These are phyloP conservation scores for Phytopythium mirpurense DNA, from an alignment of 352 stramenopile species.

Conservation along the genomic window DNA sequence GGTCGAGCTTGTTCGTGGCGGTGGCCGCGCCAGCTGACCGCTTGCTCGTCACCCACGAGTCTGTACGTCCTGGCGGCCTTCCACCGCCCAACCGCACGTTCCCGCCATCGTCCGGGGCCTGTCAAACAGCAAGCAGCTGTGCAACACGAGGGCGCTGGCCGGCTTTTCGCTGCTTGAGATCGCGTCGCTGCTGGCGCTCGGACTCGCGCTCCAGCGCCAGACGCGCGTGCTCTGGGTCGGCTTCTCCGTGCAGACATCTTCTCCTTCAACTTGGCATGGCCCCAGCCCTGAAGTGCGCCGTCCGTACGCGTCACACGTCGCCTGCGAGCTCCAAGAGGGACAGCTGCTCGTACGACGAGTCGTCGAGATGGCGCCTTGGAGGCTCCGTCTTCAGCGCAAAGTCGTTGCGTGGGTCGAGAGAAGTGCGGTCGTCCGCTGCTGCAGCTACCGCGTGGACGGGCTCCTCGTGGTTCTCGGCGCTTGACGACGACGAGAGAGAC, in stretches of 20 bases:
- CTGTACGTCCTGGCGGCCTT: slow-evolving; percentile 21
- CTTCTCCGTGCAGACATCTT: slow-evolving; percentile 20
- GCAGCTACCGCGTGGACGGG: too few species aligned
- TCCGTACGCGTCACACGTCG: not conserved
- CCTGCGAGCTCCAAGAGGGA: slow-evolving; percentile 53
- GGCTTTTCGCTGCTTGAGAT: slow-evolving; percentile 11
- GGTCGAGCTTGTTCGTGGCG: slow-evolving; percentile 30
- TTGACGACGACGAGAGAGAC: slow-evolving; percentile 24
- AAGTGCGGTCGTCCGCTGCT: not conserved
- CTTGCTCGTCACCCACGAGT: not conserved
- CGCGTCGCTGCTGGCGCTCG: slow-evolving; percentile 3
- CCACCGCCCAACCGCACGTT: slow-evolving; percentile 21
- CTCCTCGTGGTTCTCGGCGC: not conserved
- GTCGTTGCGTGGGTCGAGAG: not conserved
- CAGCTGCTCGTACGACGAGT: slow-evolving; percentile 19
- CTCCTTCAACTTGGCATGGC: slow-evolving; percentile 23
- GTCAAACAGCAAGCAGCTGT: slow-evolving; percentile 5
- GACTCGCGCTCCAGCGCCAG: slow-evolving; percentile 11
- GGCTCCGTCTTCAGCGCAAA: too few species aligned
- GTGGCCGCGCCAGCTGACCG: slow-evolving; percentile 17
- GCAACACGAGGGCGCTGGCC: slow-evolving; percentile 7
- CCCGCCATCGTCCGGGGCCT: slow-evolving; percentile 17
- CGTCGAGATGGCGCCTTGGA: not conserved
- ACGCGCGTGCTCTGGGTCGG: slow-evolving; percentile 18
- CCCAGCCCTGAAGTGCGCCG: not conserved